Percentiles rank a stretch among this genome's conserved stretches.
Conservation (phyloP, 192 early-diverging fungal species). For the Backusella westeae region DNA sequence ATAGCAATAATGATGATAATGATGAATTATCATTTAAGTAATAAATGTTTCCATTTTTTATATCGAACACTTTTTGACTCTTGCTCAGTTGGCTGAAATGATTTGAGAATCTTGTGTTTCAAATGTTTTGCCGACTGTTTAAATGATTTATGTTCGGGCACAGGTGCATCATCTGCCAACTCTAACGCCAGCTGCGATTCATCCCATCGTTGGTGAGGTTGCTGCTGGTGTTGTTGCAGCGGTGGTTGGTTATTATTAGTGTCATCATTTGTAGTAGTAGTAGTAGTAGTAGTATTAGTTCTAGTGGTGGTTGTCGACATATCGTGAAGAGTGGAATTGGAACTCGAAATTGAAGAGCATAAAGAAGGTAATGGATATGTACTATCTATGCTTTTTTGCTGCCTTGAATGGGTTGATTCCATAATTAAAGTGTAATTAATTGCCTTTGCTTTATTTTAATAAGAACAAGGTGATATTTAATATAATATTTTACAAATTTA, state of each 20-base stretch:
- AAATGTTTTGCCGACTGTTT: slow-evolving; percentile 4
- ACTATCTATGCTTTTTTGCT: background rate
- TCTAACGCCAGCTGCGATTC: background rate
- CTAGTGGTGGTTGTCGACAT: background rate
- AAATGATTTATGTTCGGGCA: background rate
- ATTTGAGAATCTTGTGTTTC: slow-evolving; percentile 1
- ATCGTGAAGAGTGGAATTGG: background rate
- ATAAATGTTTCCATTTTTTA: background rate
- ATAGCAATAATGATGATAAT: background rate
- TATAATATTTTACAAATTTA: background rate
- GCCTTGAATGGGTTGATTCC: background rate
- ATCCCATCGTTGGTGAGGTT: background rate
- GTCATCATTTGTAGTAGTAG: background rate
- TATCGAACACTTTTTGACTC: background rate
- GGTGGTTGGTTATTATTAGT: background rate
- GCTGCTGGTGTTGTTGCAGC: background rate
- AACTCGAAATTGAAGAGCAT: background rate
- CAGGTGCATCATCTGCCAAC: background rate
- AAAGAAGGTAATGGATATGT: background rate
- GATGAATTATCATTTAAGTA: background rate
- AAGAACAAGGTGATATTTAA: background rate
- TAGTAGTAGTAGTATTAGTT: background rate
- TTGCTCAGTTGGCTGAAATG: slow-evolving; percentile 1
- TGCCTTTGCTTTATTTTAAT: background rate
- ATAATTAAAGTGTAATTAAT: background rate